These are phyloP conservation scores for Choricystis sp. DNA, from an alignment of 139 green algal species.

Conservation along the genomic window DNA sequence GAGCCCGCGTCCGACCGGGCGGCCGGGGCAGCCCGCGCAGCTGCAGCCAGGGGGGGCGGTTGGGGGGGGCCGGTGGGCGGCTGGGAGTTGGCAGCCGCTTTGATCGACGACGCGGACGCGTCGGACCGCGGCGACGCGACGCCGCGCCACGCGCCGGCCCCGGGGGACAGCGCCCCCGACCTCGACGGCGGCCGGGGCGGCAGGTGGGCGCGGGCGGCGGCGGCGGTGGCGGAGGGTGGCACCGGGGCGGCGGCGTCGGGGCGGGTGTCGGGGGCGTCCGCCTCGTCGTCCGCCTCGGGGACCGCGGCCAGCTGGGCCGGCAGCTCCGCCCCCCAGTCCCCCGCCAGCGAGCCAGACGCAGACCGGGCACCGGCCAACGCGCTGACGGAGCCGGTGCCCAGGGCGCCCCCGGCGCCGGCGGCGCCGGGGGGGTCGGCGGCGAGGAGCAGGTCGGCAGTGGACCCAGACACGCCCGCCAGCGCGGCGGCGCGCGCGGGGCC, in stretches of 20 bases:
- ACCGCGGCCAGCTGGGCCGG: background rate
- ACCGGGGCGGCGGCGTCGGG: too few relatives aligned
- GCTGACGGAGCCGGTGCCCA: too few relatives aligned
- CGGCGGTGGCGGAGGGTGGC: background rate
- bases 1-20: background rate
- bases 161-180: background rate
- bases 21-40: background rate
- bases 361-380: background rate
- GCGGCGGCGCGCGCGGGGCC: too few relatives aligned
- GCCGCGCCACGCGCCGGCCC: background rate
- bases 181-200: too few relatives aligned
- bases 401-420: too few relatives aligned
- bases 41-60: too few relatives aligned
- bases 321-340: background rate
- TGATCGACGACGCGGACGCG: background rate
- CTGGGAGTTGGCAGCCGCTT: too few relatives aligned
- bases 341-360: background rate
- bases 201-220: background rate
- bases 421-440: too few relatives aligned
- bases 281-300: constrained; percentile 1
- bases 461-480: background rate
- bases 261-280: background rate
- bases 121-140: background rate
- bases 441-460: background rate
- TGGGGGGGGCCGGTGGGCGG: too few relatives aligned